These are phyloP conservation scores for Nakaseomyces glabratus DNA, from an alignment of 1,139 yeast genomes.

Conservation along the genomic window DNA sequence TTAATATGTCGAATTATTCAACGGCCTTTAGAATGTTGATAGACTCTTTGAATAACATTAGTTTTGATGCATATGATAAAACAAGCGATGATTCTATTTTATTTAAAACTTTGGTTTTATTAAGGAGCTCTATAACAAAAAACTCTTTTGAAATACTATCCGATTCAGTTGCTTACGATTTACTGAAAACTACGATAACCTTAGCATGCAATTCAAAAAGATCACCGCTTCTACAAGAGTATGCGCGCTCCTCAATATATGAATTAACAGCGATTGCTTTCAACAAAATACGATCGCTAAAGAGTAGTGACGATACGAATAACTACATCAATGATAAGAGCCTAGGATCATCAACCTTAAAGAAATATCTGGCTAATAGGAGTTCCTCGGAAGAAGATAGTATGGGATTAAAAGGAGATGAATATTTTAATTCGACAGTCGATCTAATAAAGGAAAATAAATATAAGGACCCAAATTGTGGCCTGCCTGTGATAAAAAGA, in stretches of 20 bases:
- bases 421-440: not conserved
- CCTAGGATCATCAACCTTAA: conserved; percentile 25
- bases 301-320: conserved; percentile 34
- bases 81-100: conserved; percentile 84
- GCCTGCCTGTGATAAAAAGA: conserved; percentile 32
- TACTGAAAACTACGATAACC: conserved; percentile 83
- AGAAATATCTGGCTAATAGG: conserved; percentile 12
- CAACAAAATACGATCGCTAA: conserved; percentile 46
- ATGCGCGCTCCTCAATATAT: conserved; percentile 79
- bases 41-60: conserved; percentile 78
- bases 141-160: conserved; percentile 53
- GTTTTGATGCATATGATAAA: conserved; percentile 92
- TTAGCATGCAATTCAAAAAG: conserved; percentile 87
- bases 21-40: conserved; percentile 39
- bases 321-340: conserved; percentile 29
- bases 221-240: conserved; percentile 75
- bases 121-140: conserved; percentile 59
- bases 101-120: conserved; percentile 64
- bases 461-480: conserved; percentile 20
- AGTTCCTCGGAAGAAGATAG: not conserved
- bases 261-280: conserved; percentile 62
- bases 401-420: not conserved
- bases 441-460: conserved; percentile 2
- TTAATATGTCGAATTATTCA: conserved; percentile 40
- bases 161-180: conserved; percentile 77